Percentiles rank a stretch among this genome's conserved stretches.
These are phyloP conservation scores for Penicillium coffeae DNA, from an alignment of 495 filamentous ascomycete species.

Conservation along the genomic window DNA sequence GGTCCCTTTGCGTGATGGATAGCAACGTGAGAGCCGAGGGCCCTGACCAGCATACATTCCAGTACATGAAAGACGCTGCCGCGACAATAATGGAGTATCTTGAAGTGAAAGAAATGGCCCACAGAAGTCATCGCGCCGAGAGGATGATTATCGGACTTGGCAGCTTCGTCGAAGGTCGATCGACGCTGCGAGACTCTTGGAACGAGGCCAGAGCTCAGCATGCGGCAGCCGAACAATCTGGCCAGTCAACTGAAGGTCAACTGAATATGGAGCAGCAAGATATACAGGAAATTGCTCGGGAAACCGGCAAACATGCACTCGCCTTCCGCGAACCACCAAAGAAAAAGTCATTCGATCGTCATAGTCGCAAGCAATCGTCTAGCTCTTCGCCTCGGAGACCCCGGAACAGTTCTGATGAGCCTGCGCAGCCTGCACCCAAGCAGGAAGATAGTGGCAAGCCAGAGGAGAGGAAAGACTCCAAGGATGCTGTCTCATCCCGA, in stretches of 20 bases:
- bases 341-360: no score
- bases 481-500: background rate
- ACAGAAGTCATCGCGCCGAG: slow-evolving; percentile 13
- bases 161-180: slow-evolving; percentile 28
- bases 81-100: slow-evolving; percentile 27
- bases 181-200: slow-evolving; percentile 26
- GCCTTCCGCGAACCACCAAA: background rate
- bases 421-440: background rate
- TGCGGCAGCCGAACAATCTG: slow-evolving; percentile 11
- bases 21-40: slow-evolving; percentile 27
- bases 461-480: background rate
- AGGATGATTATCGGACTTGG: slow-evolving; percentile 31
- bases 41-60: slow-evolving; percentile 10
- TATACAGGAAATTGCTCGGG: background rate
- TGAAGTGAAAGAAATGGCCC: slow-evolving; percentile 2
- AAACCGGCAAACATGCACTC: background rate
- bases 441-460: background rate
- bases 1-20: slow-evolving; percentile 58
- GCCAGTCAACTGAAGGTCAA: background rate
- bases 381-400: no score
- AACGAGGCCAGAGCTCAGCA: slow-evolving; percentile 2
- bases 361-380: no score
- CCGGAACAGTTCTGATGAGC: no score
- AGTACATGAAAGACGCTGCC: slow-evolving; percentile 33
- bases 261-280: background rate